These are phyloP conservation scores for Astrephomene gubernaculifera DNA, from an alignment of 139 green algal species.

Conservation along the genomic window DNA sequence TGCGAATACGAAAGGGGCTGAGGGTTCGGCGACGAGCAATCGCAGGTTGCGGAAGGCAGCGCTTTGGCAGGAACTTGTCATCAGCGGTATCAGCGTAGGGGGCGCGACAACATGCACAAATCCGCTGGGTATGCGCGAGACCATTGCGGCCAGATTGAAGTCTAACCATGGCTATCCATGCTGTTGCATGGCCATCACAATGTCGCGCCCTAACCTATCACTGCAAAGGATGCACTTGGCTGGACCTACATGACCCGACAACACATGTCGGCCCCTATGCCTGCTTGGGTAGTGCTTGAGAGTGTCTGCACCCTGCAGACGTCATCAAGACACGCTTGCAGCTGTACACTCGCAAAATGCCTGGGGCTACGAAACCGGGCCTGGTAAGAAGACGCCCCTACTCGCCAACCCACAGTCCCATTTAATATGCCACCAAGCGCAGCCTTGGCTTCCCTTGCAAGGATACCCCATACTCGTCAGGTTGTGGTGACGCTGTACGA, in stretches of 20 bases:
- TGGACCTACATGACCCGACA: not conserved
- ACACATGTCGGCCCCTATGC: constrained; percentile 73
- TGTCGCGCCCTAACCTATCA: too few relatives aligned
- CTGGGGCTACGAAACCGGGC: not conserved
- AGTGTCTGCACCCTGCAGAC: constrained; percentile 27
- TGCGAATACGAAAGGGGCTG: too few relatives aligned
- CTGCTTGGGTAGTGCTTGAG: constrained; percentile 75
- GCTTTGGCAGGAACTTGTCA: constrained; percentile 45
- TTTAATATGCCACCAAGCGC: not conserved
- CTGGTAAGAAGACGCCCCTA: constrained; percentile 36
- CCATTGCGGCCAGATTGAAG: not conserved
- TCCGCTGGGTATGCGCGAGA: constrained; percentile 47
- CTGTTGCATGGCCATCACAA: too few relatives aligned
- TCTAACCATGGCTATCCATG: not conserved
- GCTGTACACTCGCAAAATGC: constrained; percentile 18
- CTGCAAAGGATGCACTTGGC: not conserved
- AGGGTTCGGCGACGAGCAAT: too few relatives aligned
- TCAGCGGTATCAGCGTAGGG: constrained; percentile 51
- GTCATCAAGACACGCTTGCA: constrained; percentile 52
- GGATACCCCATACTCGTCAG: not conserved
- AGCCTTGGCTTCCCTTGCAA: not conserved
- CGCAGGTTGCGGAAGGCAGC: constrained; percentile 21
- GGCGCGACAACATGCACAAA: constrained; percentile 55
- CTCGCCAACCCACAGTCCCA: not conserved
- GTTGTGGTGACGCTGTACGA: not conserved